A percentile compares a stretch with the other conserved stretches of the same genome.
Evolutionary conservation across 1,139 yeast species (phyloP).

Genomic region (Saccharomyces pastorianus): DNA sequence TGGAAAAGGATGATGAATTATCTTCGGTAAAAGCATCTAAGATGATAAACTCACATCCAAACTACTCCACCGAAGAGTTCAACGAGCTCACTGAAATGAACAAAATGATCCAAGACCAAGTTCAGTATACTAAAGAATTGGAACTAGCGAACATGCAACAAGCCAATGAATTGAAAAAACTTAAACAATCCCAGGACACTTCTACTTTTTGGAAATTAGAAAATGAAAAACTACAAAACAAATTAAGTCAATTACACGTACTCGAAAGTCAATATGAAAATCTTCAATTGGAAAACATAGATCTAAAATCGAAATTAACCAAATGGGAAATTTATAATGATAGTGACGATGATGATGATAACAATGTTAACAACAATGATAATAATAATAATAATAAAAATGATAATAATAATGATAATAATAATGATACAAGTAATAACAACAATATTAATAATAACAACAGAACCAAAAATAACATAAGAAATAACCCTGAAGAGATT

Average conservation of each 20-base stretch:
- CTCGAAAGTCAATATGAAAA: constrained; percentile 43
- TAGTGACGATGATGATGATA: constrained; percentile 22
- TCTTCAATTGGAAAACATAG: constrained; percentile 46
- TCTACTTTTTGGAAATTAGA: constrained; percentile 49
- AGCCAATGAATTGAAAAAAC: constrained; percentile 38
- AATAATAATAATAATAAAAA: constrained; percentile 18
- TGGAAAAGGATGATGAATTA: constrained; percentile 23
- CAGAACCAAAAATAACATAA: neutral
- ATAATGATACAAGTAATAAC: constrained; percentile 19
- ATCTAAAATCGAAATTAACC: constrained; percentile 34
- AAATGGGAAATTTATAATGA: constrained; percentile 26
- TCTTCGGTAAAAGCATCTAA: constrained; percentile 19
- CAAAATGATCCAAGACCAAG: constrained; percentile 49
- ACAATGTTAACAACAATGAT: constrained; percentile 9
- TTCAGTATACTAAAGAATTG: constrained; percentile 47
- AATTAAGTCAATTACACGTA: constrained; percentile 37
- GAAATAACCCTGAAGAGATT: constrained; percentile 31
- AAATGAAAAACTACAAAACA: constrained; percentile 37
- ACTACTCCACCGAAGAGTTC: constrained; percentile 22
- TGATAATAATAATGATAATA: constrained; percentile 17
- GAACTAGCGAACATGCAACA: constrained; percentile 46
- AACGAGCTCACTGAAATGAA: constrained; percentile 34
- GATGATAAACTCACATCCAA: constrained; percentile 20
- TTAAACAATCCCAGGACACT: constrained; percentile 38
- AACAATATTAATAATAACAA: constrained; percentile 12